These are phyloP conservation scores for Allomyces javanicus DNA, from an alignment of 192 early-diverging fungal species.

Conservation along the genomic window DNA sequence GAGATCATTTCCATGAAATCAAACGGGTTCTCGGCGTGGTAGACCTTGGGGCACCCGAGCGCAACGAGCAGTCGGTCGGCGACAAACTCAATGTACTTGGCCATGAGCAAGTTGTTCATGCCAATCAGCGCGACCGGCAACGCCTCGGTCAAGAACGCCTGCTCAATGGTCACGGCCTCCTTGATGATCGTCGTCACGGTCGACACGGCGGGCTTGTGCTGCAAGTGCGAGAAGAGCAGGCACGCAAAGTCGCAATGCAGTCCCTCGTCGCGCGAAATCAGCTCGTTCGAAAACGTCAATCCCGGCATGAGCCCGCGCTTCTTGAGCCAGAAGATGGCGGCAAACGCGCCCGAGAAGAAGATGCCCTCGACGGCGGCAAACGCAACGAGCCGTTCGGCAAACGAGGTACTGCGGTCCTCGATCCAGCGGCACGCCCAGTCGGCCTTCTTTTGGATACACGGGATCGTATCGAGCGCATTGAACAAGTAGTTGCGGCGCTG, in stretches of 20 bases:
- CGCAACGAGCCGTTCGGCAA: slow-evolving; percentile 79
- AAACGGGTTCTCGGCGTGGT: slow-evolving; percentile 76
- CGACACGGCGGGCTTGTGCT: slow-evolving; percentile 45
- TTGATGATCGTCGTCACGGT: slow-evolving; percentile 48
- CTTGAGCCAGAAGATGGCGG: slow-evolving; percentile 99
- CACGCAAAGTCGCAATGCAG: slow-evolving; percentile 96
- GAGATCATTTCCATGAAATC: slow-evolving; percentile 99
- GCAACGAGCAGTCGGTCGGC: slow-evolving; percentile 84
- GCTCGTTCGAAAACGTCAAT: slow-evolving; percentile 91
- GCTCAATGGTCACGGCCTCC: slow-evolving; percentile 85
- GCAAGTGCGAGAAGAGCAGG: slow-evolving; percentile 66
- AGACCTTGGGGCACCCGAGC: slow-evolving; percentile 68
- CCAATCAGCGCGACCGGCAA: slow-evolving; percentile 85
- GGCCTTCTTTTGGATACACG: slow-evolving; percentile 89
- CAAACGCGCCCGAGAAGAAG: slow-evolving; percentile 95
- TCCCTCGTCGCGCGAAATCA: slow-evolving; percentile 94
- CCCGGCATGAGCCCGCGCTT: slow-evolving; percentile 97
- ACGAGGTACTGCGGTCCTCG: slow-evolving; percentile 49
- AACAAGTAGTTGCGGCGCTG: slow-evolving; percentile 65
- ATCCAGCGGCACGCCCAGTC: slow-evolving; percentile 96
- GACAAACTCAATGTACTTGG: slow-evolving; percentile 96
- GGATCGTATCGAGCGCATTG: slow-evolving; percentile 84
- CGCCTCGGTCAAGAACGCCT: slow-evolving; percentile 86
- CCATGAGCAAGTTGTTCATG: slow-evolving; percentile 89
- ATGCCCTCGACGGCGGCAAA: slow-evolving; percentile 97